Conservation (phyloP, 2,329 filamentous ascomycete genomes). For the Biscogniauxia sp. region DNA sequence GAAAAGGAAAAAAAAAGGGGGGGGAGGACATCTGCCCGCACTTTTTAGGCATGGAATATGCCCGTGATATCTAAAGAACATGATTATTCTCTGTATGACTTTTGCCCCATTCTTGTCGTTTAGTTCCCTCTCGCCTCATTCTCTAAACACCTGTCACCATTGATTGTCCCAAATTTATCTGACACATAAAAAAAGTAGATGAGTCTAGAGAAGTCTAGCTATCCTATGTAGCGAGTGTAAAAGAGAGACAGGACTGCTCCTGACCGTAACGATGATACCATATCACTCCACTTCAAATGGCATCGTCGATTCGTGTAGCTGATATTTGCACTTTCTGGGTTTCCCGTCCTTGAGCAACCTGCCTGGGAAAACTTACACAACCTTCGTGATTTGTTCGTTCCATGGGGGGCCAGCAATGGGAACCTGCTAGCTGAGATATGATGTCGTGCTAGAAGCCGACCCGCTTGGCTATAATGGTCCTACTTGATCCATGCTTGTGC, state of each 20-base stretch:
- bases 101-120: background rate
- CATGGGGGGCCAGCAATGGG: background rate
- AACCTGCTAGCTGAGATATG: background rate
- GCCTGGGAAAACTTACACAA: background rate
- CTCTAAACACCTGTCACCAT: background rate
- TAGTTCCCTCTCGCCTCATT: background rate
- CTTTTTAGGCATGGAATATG: background rate
- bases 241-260: background rate
- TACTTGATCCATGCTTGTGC: background rate
- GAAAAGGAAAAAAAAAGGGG: background rate
- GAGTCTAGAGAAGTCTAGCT: background rate
- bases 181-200: background rate
- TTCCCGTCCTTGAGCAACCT: background rate
- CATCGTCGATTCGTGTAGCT: background rate
- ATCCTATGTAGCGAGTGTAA: background rate
- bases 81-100: background rate
- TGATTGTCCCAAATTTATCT: background rate
- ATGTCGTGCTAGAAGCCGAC: background rate
- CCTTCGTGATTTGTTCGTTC: background rate
- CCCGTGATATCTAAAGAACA: background rate
- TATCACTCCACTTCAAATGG: background rate
- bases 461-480: background rate
- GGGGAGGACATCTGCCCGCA: background rate
- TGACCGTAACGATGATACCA: background rate
- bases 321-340: background rate